Base-by-base conservation (phyloP, 2,329 filamentous ascomycete species). In the Trichoderma harzianum region DNA sequence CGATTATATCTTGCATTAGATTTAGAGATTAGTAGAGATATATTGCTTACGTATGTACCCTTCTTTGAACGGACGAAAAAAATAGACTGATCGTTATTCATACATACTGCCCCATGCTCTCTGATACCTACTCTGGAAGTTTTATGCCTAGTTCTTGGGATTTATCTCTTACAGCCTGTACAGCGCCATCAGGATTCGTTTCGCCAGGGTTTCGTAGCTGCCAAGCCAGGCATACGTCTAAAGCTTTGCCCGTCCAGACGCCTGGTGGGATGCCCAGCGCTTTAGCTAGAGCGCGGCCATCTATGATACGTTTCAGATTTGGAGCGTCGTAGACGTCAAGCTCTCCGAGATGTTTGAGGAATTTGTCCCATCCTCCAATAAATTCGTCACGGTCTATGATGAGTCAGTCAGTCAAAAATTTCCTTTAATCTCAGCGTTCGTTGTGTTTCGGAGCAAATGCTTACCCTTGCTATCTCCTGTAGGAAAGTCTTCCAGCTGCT, bases 201-300 rank as follows among this genome's bases (percentile, higher is more conserved):
- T 84, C 84, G 5, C 85, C 85, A 0, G 94, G 93, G 78, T 98
- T 90, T 47, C 93, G 88, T 67, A 98, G 86, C 81, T 98, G 96
- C 94, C 95, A 98, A 73, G 90, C 90, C 81, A 97, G 88, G 73
- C 93, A 92, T 5, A 94, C 84, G 36, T 97, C 92, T 61, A 97
- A 83, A 4, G 94, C 94, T 60, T 87, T 86, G 69, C 89, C 89
- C 87, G 97, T 92, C 95, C 95, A 98, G n/a, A 86, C 90, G 1
- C 93, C 94, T 0, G 93, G 91, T 74, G 89, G 90, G n/a, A 87
- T 83, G 0, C 87, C 89, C 4, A 98, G 84, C 5, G 88, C 89
- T 73, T 90, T 86, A 21, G 90, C 88, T 24, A 98, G 86, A 67
- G 91, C 84, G 51, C 88, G 92, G 18, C 96, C 95, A 78, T 97